Percentiles rank a stretch among this genome's conserved stretches.
These are phyloP conservation scores for Acacia concinna DNA, from an alignment of 331 rosid genomes.

Conservation along the genomic window DNA sequence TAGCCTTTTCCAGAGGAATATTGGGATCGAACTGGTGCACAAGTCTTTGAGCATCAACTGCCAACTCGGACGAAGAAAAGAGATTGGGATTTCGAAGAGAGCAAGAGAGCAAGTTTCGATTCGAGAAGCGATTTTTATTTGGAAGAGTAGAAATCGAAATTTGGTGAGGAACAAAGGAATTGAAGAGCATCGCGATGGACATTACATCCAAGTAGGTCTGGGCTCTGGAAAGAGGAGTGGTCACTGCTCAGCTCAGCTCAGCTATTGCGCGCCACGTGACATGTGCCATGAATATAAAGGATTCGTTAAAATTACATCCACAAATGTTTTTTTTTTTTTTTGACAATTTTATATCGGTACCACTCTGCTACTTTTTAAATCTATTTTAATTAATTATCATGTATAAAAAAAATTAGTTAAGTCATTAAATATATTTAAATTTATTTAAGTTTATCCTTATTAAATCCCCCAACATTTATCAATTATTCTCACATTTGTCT, in stretches of 20 bases:
- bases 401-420: no score
- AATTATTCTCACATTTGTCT: no score
- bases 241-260: not conserved
- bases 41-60: conserved; percentile 24
- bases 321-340: no score
- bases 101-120: conserved; percentile 21
- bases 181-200: conserved; percentile 29
- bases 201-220: not conserved
- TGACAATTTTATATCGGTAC: no score
- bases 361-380: no score
- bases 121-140: conserved; percentile 4
- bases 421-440: no score
- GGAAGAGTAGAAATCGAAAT: conserved; percentile 27
- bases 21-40: conserved; percentile 67
- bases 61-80: not conserved
- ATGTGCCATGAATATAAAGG: no score
- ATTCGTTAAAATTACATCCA: no score
- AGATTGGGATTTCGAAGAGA: conserved; percentile 25
- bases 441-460: no score
- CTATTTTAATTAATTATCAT: no score
- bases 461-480: no score
- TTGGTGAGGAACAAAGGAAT: conserved; percentile 25
- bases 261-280: no score
- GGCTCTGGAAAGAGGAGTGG: not conserved
- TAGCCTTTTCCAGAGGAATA: conserved; percentile 65